Conservation (phyloP, 257 asterid genomes). For the Gentiana macrophylla region DNA sequence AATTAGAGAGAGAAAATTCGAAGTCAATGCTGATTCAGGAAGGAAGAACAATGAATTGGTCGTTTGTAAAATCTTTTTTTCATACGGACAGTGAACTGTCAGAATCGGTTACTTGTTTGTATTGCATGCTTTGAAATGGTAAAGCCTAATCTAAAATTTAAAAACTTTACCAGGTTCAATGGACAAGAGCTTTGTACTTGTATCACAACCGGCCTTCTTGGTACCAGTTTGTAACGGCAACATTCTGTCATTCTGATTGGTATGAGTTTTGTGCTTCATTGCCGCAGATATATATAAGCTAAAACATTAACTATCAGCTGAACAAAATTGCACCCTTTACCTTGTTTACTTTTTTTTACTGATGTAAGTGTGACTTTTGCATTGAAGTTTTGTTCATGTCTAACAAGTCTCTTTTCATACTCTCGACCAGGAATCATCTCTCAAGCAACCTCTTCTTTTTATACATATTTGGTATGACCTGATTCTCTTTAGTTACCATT, state of each 20-base stretch:
- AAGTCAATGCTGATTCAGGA: background rate
- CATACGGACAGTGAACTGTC: background rate
- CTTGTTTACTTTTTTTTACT: background rate
- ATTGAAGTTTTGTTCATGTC: conserved; percentile 2
- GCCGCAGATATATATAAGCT: background rate
- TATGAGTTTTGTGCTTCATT: conserved; percentile 21
- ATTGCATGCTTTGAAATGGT: background rate
- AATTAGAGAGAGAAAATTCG: background rate
- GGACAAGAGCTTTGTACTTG: conserved; percentile 61
- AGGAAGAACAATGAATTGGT: background rate
- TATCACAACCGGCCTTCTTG: conserved; percentile 80
- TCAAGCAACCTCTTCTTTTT: conserved; percentile 96
- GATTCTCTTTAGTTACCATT: conserved; percentile 8
- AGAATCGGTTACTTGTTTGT: background rate
- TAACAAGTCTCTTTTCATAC: too few species aligned
- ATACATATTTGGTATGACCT: conserved; percentile 78
- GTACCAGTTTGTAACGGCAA: conserved; percentile 94
- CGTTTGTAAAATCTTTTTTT: background rate
- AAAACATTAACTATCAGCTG: background rate
- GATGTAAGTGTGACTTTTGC: background rate
- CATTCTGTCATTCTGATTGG: conserved; percentile 87
- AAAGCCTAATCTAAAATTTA: conserved; percentile 8
- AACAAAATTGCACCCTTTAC: background rate
- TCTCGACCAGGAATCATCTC: conserved; percentile 65
- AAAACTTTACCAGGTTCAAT: conserved; percentile 44